A percentile compares a stretch with the other conserved stretches of the same genome.
Conservation (phyloP, 2,329 filamentous ascomycete species). For the Pezizomycotina sp. region DNA sequence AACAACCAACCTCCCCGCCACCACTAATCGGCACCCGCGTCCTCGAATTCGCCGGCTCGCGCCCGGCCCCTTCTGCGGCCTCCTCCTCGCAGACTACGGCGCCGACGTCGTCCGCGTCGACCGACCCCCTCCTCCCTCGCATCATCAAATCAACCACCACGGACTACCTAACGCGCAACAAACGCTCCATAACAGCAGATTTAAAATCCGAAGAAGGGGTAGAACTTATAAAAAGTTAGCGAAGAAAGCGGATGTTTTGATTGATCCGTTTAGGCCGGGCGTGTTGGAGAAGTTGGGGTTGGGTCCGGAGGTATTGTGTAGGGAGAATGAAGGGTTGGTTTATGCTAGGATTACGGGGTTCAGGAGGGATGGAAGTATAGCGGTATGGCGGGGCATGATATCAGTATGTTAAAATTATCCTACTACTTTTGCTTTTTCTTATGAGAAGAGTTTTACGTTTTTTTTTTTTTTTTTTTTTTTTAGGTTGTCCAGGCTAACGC, state of each 20-base stretch:
- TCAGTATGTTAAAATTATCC: constrained; percentile 18
- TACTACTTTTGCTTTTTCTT: too few relatives aligned
- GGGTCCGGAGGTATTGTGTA: constrained; percentile 49
- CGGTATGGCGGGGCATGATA: constrained; percentile 41
- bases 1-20: too few relatives aligned
- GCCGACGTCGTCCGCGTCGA: constrained; percentile 79
- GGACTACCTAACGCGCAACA: constrained; percentile 47
- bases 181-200: constrained; percentile 60
- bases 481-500: too few relatives aligned
- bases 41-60: too few relatives aligned
- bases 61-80: too few relatives aligned
- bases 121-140: constrained; percentile 37
- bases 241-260: constrained; percentile 54
- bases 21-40: too few relatives aligned
- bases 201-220: constrained; percentile 58
- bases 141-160: constrained; percentile 27
- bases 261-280: constrained; percentile 85
- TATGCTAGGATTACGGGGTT: constrained; percentile 83
- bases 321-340: constrained; percentile 56
- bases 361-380: constrained; percentile 66
- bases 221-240: constrained; percentile 50
- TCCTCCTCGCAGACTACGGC: constrained; percentile 78
- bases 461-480: too few relatives aligned
- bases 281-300: constrained; percentile 75
- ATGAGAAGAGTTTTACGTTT: too few relatives aligned